Evolutionary conservation across 176 grass and related monocot species (phyloP), one percentile per base, ranked within the genome.

Genomic region (Eragrostis curvula): DNA sequence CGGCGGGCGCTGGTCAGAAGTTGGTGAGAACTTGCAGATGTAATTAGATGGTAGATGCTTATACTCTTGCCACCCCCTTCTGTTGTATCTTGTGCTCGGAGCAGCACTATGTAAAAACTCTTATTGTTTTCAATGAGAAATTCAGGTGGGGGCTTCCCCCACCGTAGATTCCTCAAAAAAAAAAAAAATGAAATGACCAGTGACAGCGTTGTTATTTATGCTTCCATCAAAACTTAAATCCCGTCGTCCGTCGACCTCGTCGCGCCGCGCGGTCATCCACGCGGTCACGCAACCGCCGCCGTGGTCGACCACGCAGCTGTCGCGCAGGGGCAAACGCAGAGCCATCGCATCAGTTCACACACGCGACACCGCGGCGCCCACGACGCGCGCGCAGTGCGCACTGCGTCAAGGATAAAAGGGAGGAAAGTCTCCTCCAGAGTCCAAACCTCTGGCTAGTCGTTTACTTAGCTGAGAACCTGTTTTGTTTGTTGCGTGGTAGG

Each of bases 401-500:
- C 6, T 45, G 5, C 43, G 43, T 45, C 43, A 8, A 45, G 68
- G 53, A 62, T 61, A 23, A 60, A 46, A 32, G 36, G 2, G 72
- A 8, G 43, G 5, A 10, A 45, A 45, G 43, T 45, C 43, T 36
- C 32, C 32, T 36, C 4, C 3, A 36, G 4, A 45, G 9, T 13
- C 23, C 10, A 61, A 28, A 28, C 58, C 23, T 57, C 56, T 11
- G 21, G 56, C 21, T 28, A 11, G 24, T 61, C 3, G 24, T 61
- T 12, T 5, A 27, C 24, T 61, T 14, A 28, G 5, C 13, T 61
- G 6, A 1, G 24, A 28, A 28, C 12, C 24, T 9, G 12, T 14
- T 27, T 25, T 13, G 74, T 79, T 89, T 27, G 82, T 63, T 89
- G 71, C 56, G 78, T 57, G 87, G 48, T 81, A 57, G 87, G 82